Evolutionary conservation across 1,284 basidiomycete genomes (phyloP).

Genomic region (Melampsora americana): DNA sequence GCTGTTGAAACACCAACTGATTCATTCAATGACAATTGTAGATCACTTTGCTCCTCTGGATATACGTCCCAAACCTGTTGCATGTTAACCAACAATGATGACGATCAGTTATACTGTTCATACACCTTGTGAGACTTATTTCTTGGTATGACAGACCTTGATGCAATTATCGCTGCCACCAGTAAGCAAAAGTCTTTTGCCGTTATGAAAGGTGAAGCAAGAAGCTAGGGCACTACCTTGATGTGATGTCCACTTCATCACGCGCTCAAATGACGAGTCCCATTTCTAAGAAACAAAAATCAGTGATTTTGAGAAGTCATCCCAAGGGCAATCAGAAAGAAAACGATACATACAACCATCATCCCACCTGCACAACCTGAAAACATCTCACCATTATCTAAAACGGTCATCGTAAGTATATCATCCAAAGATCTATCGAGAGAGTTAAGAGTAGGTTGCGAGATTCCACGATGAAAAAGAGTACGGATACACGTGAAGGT

Average conservation of each 20-base stretch:
- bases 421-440: constrained; percentile 23
- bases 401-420: constrained; percentile 38
- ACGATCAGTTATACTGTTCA: background rate
- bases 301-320: background rate
- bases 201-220: constrained; percentile 24
- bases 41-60: constrained; percentile 63
- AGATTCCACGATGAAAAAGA: constrained; percentile 42
- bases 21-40: constrained; percentile 67
- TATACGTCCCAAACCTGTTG: constrained; percentile 46
- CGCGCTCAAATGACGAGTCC: constrained; percentile 37
- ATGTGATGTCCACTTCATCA: constrained; percentile 36
- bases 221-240: constrained; percentile 43
- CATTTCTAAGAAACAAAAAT: constrained; percentile 27
- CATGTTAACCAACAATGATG: constrained; percentile 55
- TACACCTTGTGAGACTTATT: background rate
- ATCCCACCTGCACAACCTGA: constrained; percentile 40
- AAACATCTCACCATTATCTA: constrained; percentile 44
- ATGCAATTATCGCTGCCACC: constrained; percentile 54
- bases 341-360: constrained; percentile 27
- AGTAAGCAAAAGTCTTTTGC: constrained; percentile 33
- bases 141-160: constrained; percentile 48
- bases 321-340: background rate
- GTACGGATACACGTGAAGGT: constrained; percentile 44
- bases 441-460: background rate
- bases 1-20: background rate